Evolutionary conservation across 2,329 filamentous ascomycete species (phyloP).

Genomic region (Aureobasidium sp.): DNA sequence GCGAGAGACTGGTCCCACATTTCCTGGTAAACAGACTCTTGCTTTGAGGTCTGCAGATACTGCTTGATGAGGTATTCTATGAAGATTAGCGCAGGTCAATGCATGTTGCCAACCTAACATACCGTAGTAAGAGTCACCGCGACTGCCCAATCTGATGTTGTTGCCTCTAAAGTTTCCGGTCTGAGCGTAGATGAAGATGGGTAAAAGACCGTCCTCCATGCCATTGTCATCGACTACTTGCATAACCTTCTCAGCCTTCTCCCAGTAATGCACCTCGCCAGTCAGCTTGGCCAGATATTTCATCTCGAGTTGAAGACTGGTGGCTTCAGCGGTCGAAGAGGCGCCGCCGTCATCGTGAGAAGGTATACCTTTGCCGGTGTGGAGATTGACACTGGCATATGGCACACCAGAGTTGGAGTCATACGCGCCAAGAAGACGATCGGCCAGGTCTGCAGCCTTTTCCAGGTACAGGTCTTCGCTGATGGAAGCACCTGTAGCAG

Average conservation of each 20-base stretch:
- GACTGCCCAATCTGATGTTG: conserved; percentile 86
- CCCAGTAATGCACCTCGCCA: conserved; percentile 88
- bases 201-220: conserved; percentile 72
- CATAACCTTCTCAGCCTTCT: conserved; percentile 86
- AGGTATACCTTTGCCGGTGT: conserved; percentile 64
- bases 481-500: conserved; percentile 60
- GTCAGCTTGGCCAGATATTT: conserved; percentile 95
- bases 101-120: conserved; percentile 26
- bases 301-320: conserved; percentile 88
- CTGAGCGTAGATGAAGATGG: conserved; percentile 81
- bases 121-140: conserved; percentile 90
- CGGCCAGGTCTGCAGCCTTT: conserved; percentile 87
- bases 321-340: conserved; percentile 89
- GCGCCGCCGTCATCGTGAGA: conserved; percentile 82
- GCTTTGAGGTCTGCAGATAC: conserved; percentile 83
- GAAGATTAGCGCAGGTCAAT: conserved; percentile 19
- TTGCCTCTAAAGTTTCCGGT: conserved; percentile 71
- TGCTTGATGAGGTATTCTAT: conserved; percentile 94
- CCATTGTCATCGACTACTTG: conserved; percentile 79
- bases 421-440: conserved; percentile 79
- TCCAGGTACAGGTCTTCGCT: conserved; percentile 93
- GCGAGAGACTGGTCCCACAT: conserved; percentile 86
- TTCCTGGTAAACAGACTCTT: conserved; percentile 78
- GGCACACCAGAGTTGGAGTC: conserved; percentile 82
- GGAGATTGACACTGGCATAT: conserved; percentile 83